Evolutionary conservation across 352 stramenopile genomes (phyloP).

Genomic region (Phytophthora fragariae): DNA sequence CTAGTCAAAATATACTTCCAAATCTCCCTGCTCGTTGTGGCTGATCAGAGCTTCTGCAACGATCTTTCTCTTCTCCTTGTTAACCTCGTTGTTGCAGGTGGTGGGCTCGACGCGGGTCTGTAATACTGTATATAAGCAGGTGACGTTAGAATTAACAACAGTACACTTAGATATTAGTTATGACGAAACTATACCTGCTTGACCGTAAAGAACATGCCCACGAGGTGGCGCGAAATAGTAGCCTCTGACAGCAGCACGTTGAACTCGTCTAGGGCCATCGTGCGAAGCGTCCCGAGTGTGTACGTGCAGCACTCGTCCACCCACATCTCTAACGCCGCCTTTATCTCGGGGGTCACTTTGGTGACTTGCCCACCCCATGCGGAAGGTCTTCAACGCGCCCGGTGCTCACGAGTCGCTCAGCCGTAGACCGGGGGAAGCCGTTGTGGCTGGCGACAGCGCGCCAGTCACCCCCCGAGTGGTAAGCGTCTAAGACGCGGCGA

Average conservation of each 20-base stretch:
- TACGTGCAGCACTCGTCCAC: slow-evolving; percentile 8
- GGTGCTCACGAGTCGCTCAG: not conserved
- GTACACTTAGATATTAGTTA: too few relatives aligned
- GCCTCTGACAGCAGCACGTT: slow-evolving; percentile 12
- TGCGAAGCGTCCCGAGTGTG: not conserved
- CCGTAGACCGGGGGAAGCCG: not conserved
- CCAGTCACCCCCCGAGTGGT: not conserved
- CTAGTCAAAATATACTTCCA: too few relatives aligned
- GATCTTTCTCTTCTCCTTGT: slow-evolving; percentile 1
- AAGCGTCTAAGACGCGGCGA: slow-evolving; percentile 5
- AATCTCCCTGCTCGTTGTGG: too few relatives aligned
- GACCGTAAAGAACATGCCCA: slow-evolving; percentile 23
- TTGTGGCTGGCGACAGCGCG: not conserved
- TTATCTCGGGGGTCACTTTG: slow-evolving; percentile 4
- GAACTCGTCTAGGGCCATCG: not conserved
- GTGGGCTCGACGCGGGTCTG: too few relatives aligned
- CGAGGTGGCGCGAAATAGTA: slow-evolving; percentile 13
- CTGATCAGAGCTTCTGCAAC: too few relatives aligned
- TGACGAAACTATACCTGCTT: slow-evolving; percentile 16
- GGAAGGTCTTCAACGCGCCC: not conserved
- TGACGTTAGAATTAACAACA: too few relatives aligned
- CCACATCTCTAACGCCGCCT: not conserved
- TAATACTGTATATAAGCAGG: too few relatives aligned
- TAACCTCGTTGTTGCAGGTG: not conserved
- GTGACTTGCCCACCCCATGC: not conserved